Evolutionary conservation across 2,329 filamentous ascomycete species (phyloP), one percentile per base, ranked within the genome.

Genomic region (Aureobasidium vineae): DNA sequence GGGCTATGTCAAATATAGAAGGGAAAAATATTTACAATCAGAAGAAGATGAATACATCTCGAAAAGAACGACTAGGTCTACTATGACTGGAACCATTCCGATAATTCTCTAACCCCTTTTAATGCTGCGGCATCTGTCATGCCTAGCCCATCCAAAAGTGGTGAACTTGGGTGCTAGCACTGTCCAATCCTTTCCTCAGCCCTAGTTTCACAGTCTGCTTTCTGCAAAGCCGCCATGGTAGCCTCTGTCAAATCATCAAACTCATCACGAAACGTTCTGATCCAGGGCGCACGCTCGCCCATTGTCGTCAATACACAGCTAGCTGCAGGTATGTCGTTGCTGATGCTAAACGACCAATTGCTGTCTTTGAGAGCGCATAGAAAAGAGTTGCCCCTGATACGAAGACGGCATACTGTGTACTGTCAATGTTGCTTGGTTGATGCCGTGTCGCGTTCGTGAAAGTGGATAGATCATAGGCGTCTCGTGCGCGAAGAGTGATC

Each of bases 271-370:
- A 47, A 61, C 13, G 19, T 15, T 49, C 41, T 45, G 16, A 61
- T 47, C 57, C 57, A 61, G n/a, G 57, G 41, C 16, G 57, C 57
- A 11, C 57, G 57, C 28, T 61, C 57, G 40, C 57, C 57, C 57
- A 61, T 61, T 15, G 50, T 61, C n/a, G 57, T 16, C 26, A 61
- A 15, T 1, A 61, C 41, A 49, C 41, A 61, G 28, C 57, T 61
- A 26, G 40, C 41, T 36, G 57, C 57, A 47, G 28, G 57, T 5
- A 61, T 36, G 15, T 61, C 43, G 13, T 61, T 61, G 41, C 57
- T 61, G 13, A 61, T 47, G 41, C 40, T 36, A 28, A 61, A 61
- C 1, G 57, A 49, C 57, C 57, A 61, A 1, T 36, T 47, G 15
- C 28, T 36, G 1, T 31, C 41, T 41, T 49, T 47, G 41, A 61